phyloP scores from a whole-genome alignment of 306 rosid genomes.

The Trifolium dubium region DNA sequence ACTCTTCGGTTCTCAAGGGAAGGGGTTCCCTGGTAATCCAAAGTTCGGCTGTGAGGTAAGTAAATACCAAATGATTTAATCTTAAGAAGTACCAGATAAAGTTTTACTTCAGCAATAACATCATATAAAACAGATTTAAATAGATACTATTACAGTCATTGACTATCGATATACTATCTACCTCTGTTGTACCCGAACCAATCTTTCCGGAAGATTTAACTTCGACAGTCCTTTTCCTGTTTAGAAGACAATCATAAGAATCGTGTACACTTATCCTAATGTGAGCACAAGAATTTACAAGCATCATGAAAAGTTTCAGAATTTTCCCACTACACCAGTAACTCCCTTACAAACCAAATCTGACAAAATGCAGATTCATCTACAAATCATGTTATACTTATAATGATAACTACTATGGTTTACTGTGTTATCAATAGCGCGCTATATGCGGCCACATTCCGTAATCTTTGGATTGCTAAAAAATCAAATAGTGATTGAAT shows the following conservation, averaged over 20 bases:
- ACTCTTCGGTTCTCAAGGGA: too few relatives aligned
- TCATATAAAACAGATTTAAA: constrained; percentile 16
- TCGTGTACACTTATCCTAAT: constrained; percentile 25
- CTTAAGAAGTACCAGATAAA: constrained; percentile 2
- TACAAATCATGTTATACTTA: too few relatives aligned
- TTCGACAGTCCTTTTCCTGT: constrained; percentile 78
- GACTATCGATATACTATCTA: constrained; percentile 60
- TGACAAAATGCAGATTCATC: too few relatives aligned
- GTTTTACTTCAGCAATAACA: constrained; percentile 2
- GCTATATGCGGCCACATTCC: not conserved
- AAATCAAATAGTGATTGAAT: not conserved
- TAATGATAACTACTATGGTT: not conserved
- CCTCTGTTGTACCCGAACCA: constrained; percentile 83
- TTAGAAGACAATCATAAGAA: constrained; percentile 48
- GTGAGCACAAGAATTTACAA: constrained; percentile 13
- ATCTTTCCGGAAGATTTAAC: constrained; percentile 86
- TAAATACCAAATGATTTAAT: not conserved
- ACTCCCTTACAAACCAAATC: too few relatives aligned
- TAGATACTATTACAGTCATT: constrained; percentile 23
- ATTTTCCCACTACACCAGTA: too few relatives aligned
- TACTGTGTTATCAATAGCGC: not conserved
- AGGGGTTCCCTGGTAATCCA: too few relatives aligned
- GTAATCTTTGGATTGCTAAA: constrained; percentile 4
- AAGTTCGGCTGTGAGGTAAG: too few relatives aligned
- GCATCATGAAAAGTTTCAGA: not conserved